Conservation (phyloP, 2,329 filamentous ascomycete species). For the Pyrenophora seminiperda region DNA sequence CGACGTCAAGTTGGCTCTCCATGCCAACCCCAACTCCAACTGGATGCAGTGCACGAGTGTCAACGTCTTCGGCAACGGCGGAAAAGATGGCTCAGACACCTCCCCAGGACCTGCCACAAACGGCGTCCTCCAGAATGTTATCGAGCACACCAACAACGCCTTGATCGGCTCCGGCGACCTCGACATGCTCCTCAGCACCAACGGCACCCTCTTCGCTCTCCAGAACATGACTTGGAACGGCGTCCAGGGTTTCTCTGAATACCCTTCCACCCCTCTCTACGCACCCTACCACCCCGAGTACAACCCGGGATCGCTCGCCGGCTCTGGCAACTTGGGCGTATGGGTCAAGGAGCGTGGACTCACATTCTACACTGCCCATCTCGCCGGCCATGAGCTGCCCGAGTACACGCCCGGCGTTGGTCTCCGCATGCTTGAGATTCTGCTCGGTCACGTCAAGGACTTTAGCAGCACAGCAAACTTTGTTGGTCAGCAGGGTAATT, state of each 20-base stretch:
- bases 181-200: conserved; percentile 57
- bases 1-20: conserved; percentile 57
- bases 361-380: conserved; percentile 52
- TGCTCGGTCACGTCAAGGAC: conserved; percentile 48
- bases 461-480: conserved; percentile 45
- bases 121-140: conserved; percentile 54
- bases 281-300: no score
- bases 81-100: conserved; percentile 38
- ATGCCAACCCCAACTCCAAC: conserved; percentile 52
- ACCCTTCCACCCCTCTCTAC: conserved; percentile 52
- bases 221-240: conserved; percentile 63
- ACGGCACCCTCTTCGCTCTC: conserved; percentile 58
- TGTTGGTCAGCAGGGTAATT: no score
- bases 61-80: conserved; percentile 53
- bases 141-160: conserved; percentile 58
- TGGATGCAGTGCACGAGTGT: conserved; percentile 50
- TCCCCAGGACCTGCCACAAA: conserved; percentile 50
- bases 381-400: conserved; percentile 53
- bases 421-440: conserved; percentile 50
- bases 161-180: conserved; percentile 57
- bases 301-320: conserved; percentile 49
- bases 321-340: conserved; percentile 49
- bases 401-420: conserved; percentile 52
- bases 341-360: conserved; percentile 53
- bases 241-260: conserved; percentile 52